These are phyloP conservation scores for Leptographium wingfieldii DNA, from an alignment of 2,329 filamentous ascomycete species.

Conservation along the genomic window DNA sequence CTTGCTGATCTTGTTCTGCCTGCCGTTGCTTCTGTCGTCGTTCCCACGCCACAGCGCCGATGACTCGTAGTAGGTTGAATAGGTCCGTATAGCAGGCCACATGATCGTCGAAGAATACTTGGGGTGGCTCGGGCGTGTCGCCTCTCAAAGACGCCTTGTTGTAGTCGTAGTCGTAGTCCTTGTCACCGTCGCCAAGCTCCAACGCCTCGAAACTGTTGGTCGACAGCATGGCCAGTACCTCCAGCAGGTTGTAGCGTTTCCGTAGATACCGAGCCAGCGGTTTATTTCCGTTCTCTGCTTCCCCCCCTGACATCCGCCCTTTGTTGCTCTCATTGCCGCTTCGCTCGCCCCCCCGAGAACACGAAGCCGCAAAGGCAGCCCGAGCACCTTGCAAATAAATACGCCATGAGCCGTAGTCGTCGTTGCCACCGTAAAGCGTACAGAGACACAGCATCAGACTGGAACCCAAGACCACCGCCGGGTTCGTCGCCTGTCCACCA, in stretches of 20 bases:
- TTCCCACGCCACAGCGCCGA: conserved; percentile 1
- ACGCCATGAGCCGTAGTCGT: conserved; percentile 2
- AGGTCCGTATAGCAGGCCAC: conserved; percentile 2
- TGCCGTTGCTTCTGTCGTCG: neutral
- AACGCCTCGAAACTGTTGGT: conserved; percentile 1
- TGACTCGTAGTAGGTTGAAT: conserved; percentile 1
- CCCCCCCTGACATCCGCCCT: too few relatives aligned
- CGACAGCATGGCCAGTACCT: conserved; percentile 2
- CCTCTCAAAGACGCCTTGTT: neutral
- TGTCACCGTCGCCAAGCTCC: neutral
- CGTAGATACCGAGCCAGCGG: neutral
- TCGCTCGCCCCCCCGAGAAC: neutral
- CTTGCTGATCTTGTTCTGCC: too few relatives aligned
- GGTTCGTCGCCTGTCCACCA: neutral
- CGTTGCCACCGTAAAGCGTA: neutral
- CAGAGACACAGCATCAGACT: conserved; percentile 2
- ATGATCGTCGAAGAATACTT: conserved; percentile 1
- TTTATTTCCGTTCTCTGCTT: neutral
- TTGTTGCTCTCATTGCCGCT: neutral
- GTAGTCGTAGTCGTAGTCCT: neutral
- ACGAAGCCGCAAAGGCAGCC: neutral
- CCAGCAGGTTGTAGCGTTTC: conserved; percentile 1
- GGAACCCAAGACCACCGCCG: neutral
- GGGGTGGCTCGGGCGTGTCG: too few relatives aligned
- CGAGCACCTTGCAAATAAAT: neutral